phyloP scores from a whole-genome alignment of 1,139 yeast genomes.

The Diutina sp. region DNA sequence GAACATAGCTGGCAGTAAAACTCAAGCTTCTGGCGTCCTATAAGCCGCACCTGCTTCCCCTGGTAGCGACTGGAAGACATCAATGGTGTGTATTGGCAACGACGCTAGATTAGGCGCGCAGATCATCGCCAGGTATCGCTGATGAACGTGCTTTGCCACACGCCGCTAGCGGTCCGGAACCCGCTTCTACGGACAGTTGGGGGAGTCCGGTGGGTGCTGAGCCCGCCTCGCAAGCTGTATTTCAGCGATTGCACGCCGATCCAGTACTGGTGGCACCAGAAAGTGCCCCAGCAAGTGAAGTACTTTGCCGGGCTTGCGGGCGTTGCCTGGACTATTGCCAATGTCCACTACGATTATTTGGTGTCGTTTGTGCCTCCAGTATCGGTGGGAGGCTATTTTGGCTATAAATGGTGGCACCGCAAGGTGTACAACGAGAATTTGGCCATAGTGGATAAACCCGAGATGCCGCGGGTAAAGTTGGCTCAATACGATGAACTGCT shows the following conservation, averaged over 20 bases:
- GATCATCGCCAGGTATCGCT: background rate
- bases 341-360: slow-evolving; percentile 22
- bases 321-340: slow-evolving; percentile 18
- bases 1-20: slow-evolving; percentile 88
- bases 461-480: slow-evolving; percentile 11
- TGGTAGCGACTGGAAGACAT: slow-evolving; percentile 21
- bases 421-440: slow-evolving; percentile 6
- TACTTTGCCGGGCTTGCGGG: slow-evolving; percentile 16
- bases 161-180: background rate
- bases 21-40: slow-evolving; percentile 74
- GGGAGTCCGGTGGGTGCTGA: background rate
- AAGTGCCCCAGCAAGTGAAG: slow-evolving; percentile 17
- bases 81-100: background rate
- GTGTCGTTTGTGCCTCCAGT: slow-evolving; percentile 27
- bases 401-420: slow-evolving; percentile 9
- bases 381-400: slow-evolving; percentile 15
- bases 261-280: slow-evolving; percentile 15
- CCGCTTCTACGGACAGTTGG: background rate
- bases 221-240: background rate
- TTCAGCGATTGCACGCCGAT: slow-evolving; percentile 14
- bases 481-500: slow-evolving; percentile 21
- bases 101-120: background rate
- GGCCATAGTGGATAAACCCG: slow-evolving; percentile 5
- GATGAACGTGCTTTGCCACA: background rate
- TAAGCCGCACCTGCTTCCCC: slow-evolving; percentile 66